A percentile compares a stretch with the other conserved stretches of the same genome.
These are phyloP conservation scores for Porpolomopsis calyptriformis DNA, from an alignment of 768 basidiomycete species.

Conservation along the genomic window DNA sequence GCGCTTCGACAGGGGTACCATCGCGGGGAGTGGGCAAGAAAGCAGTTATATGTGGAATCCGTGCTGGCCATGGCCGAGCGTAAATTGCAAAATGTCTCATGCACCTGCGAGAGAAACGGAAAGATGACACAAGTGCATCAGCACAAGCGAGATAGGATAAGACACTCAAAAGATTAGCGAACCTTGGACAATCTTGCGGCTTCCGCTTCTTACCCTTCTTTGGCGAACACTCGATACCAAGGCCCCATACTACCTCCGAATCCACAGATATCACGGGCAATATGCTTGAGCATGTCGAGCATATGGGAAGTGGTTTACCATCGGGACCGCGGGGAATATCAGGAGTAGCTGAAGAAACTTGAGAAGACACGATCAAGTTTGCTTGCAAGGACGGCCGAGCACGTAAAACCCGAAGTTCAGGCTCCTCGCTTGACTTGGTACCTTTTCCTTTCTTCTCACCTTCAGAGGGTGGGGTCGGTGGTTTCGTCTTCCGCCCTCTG, in stretches of 20 bases:
- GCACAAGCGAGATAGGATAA: conserved; percentile 5
- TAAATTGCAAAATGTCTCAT: conserved; percentile 77
- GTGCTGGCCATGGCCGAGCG: conserved; percentile 57
- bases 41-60: conserved; percentile 39
- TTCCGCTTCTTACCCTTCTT: conserved; percentile 45
- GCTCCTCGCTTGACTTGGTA: conserved; percentile 32
- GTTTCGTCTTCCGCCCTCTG: conserved; percentile 8
- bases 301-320: conserved; percentile 60
- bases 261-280: conserved; percentile 71
- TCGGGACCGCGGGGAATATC: conserved; percentile 44
- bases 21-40: conserved; percentile 42
- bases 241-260: conserved; percentile 64
- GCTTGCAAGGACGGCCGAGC: conserved; percentile 31
- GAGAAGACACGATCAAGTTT: conserved; percentile 25
- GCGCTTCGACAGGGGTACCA: conserved; percentile 34
- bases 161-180: conserved; percentile 17
- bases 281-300: conserved; percentile 59
- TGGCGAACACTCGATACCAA: conserved; percentile 35
- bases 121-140: not conserved
- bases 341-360: conserved; percentile 27
- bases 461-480: conserved; percentile 2
- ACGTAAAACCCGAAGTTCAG: conserved; percentile 42
- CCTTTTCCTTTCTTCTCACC: conserved; percentile 26
- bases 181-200: conserved; percentile 71
- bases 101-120: conserved; percentile 37